phyloP scores from a whole-genome alignment of 2,329 filamentous ascomycete genomes.

The Fusarium ramigenum region DNA sequence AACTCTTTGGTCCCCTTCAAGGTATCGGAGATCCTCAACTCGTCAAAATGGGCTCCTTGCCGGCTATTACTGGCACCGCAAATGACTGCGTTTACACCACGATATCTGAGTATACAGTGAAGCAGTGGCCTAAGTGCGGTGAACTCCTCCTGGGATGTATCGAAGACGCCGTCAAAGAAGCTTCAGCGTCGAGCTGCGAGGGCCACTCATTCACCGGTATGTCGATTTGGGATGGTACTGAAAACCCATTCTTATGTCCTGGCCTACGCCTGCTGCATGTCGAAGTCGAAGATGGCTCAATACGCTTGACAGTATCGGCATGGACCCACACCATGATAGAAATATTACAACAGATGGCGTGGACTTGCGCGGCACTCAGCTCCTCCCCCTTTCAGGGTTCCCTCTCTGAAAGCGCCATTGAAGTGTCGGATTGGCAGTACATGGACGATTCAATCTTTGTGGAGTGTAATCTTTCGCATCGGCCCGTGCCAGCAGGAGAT shows the following conservation, averaged over 20 bases:
- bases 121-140: slow-evolving; percentile 49
- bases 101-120: slow-evolving; percentile 46
- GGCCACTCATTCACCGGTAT: slow-evolving; percentile 45
- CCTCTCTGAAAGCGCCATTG: slow-evolving; percentile 45
- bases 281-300: slow-evolving; percentile 47
- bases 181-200: slow-evolving; percentile 37
- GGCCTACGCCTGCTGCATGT: slow-evolving; percentile 48
- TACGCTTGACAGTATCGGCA: slow-evolving; percentile 48
- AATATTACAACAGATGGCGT: slow-evolving; percentile 51
- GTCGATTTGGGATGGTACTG: slow-evolving; percentile 50
- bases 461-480: slow-evolving; percentile 47
- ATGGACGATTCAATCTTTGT: slow-evolving; percentile 48
- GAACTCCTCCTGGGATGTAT: slow-evolving; percentile 45
- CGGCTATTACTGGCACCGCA: slow-evolving; percentile 49
- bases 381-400: slow-evolving; percentile 47
- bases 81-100: slow-evolving; percentile 47
- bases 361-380: slow-evolving; percentile 49
- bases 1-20: slow-evolving; percentile 44
- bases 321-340: slow-evolving; percentile 50
- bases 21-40: slow-evolving; percentile 44
- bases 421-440: slow-evolving; percentile 47
- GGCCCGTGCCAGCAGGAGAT: slow-evolving; percentile 43
- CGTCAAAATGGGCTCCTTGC: slow-evolving; percentile 43
- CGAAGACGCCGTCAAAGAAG: slow-evolving; percentile 46
- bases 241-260: slow-evolving; percentile 39